phyloP scores from a whole-genome alignment of 2,329 filamentous ascomycete species.

The Ascochyta clinopodiicola region DNA sequence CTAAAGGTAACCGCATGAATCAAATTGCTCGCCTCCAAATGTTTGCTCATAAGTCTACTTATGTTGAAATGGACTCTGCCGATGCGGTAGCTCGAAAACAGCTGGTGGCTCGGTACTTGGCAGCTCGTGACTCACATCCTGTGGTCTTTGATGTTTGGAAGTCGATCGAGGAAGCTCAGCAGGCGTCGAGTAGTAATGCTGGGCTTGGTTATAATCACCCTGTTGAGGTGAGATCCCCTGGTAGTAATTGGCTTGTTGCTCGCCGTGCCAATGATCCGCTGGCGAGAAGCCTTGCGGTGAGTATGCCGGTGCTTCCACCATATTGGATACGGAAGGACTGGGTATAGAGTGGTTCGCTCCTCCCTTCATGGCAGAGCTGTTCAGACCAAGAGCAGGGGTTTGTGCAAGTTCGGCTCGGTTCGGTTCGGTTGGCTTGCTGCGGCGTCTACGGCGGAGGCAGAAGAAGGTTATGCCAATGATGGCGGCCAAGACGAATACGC shows the following conservation, averaged over 20 bases:
- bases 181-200: conserved; percentile 5
- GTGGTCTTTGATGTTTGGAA: neutral
- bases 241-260: neutral
- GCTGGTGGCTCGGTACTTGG: neutral
- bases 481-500: conserved; percentile 31
- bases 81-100: conserved; percentile 1
- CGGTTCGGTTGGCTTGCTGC: conserved; percentile 8
- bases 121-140: conserved; percentile 2
- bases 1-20: too few species aligned
- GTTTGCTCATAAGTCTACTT: neutral
- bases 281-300: conserved; percentile 17
- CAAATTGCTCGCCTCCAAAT: too few species aligned
- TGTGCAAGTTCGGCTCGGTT: neutral
- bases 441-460: conserved; percentile 30
- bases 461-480: conserved; percentile 26
- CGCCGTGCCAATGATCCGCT: neutral
- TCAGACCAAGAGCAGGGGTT: neutral
- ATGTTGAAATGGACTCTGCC: conserved; percentile 7
- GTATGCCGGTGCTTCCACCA: conserved; percentile 16
- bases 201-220: neutral
- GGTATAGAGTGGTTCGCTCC: conserved; percentile 1
- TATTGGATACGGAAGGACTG: conserved; percentile 17
- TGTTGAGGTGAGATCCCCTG: neutral
- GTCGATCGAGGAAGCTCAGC: neutral
- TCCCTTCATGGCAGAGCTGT: neutral